These are phyloP conservation scores for Gastrolobium bilobum DNA, from an alignment of 306 rosid genomes.

Conservation along the genomic window DNA sequence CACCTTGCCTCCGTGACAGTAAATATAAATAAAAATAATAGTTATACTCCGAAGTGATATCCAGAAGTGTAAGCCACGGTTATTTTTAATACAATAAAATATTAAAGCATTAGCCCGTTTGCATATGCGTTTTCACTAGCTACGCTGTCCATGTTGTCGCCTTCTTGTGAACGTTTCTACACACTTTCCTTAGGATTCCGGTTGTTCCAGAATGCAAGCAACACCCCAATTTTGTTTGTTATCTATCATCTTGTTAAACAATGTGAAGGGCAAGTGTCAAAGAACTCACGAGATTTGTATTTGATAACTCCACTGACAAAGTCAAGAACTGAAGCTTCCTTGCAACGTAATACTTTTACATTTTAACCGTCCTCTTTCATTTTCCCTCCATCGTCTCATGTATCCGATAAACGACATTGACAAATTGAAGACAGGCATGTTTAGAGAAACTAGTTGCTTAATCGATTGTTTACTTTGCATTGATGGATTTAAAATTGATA, in stretches of 20 bases:
- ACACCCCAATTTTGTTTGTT: neutral
- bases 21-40: no score
- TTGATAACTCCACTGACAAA: constrained; percentile 3
- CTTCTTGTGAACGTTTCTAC: neutral
- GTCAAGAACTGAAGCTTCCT: constrained; percentile 31
- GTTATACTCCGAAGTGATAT: neutral
- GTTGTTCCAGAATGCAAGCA: neutral
- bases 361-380: neutral
- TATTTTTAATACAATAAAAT: neutral
- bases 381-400: neutral
- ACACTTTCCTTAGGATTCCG: neutral
- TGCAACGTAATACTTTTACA: constrained; percentile 26
- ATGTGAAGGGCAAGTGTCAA: neutral
- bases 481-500: no score
- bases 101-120: neutral
- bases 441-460: no score
- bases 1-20: no score
- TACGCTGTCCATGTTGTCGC: neutral
- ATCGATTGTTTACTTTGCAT: no score
- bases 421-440: no score
- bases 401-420: no score
- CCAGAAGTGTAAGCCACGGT: neutral
- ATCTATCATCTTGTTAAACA: neutral
- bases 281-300: neutral
- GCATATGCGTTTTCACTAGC: neutral